Base-by-base conservation (phyloP, 2,329 filamentous ascomycete species). In the Didymella sp. region DNA sequence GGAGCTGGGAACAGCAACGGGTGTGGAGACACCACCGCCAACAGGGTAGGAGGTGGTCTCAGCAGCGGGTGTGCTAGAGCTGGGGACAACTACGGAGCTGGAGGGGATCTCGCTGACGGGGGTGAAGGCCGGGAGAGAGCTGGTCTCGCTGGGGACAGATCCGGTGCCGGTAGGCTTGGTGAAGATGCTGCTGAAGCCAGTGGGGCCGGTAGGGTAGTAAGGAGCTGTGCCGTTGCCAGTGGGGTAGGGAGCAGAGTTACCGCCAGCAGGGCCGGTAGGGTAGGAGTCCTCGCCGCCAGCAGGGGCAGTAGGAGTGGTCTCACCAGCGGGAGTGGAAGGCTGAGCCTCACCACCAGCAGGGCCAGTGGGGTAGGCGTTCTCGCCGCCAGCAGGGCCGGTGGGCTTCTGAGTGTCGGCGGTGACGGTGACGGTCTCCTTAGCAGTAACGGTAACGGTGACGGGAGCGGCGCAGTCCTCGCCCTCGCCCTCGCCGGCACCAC, bases 351-450 rank as follows among this genome's bases (percentile, higher is more conserved):
- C 62, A 37, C 43, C 43, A 35, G 45, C 42, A 22, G 56, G 31
- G 51, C 31, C 56, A 12, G 54, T 42, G 13, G 61, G 44, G 51
- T 58, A 52, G 30, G 48, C 55, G 40, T 43, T 46, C 21, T 55
- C 40, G 31, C 57, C 63, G 28, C 60, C 61, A 56, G 60, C 56
- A n/a, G 63, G 47, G 42, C 49, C 46, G 48, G 58, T 60, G 19
- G 58, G 58, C 51, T 59, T 51, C 40, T 41, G 52, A 48, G 48
- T 42, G 17, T 38, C 51, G 27, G 61, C 65, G 49, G 72, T 74
- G 55, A 77, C 73, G 38, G 67, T 71, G 65, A 77, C 72, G 59
- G 73, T 76, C 71, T 76, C 73, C 67, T 74, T 69, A 19, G 63
- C 56, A 46, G 74, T 76, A 31, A 74, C 70, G 27, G 74, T 76